These are phyloP conservation scores for Candolleomyces efflorescens DNA, from an alignment of 768 basidiomycete genomes.

Conservation along the genomic window DNA sequence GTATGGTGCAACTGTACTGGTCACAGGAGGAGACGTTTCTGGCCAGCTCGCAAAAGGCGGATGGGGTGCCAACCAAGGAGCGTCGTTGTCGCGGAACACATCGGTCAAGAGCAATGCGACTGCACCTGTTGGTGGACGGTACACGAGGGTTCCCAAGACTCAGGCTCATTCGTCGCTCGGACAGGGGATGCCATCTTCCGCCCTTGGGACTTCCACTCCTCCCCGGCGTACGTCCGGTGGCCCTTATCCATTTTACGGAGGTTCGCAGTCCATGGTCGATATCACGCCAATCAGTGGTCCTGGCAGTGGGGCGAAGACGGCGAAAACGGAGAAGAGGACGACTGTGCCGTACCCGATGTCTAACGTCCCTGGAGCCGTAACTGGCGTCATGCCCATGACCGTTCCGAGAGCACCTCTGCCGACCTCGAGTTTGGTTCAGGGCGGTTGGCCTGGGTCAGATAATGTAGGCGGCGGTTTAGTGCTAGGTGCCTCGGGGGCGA, in stretches of 20 bases:
- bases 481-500: background rate
- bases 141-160: background rate
- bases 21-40: slow-evolving; percentile 17
- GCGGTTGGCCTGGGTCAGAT: too few relatives aligned
- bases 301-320: background rate
- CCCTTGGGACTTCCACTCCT: background rate
- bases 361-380: slow-evolving; percentile 1
- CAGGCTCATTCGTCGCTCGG: slow-evolving; percentile 15
- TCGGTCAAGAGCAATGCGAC: slow-evolving; percentile 28
- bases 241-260: background rate
- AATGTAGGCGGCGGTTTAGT: background rate
- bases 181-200: slow-evolving; percentile 11
- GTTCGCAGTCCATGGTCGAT: background rate
- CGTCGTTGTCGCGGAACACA: slow-evolving; percentile 24
- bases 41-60: slow-evolving; percentile 19
- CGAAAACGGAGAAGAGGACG: background rate
- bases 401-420: slow-evolving; percentile 3
- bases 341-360: slow-evolving; percentile 1
- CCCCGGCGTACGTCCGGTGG: background rate
- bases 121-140: slow-evolving; percentile 16
- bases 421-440: background rate
- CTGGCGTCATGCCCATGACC: background rate
- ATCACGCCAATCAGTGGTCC: background rate
- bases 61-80: slow-evolving; percentile 16
- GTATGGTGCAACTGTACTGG: slow-evolving; percentile 11